Conservation (phyloP, 768 basidiomycete species). For the Podaxis mareebaensis region DNA sequence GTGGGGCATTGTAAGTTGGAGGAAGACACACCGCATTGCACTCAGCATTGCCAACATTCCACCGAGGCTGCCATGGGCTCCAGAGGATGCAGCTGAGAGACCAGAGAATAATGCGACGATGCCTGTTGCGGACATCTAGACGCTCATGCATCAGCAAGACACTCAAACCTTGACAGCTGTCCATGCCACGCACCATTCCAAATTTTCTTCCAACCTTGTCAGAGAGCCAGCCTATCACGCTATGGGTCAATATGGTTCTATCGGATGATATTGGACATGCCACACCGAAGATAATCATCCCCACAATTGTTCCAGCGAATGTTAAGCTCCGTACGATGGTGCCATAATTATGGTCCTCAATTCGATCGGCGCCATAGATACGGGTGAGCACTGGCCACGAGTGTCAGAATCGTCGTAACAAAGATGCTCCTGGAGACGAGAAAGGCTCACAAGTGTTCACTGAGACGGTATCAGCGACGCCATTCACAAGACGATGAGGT, state of each 20-base stretch:
- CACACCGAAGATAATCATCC: slow-evolving; percentile 76
- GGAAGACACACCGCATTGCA: slow-evolving; percentile 62
- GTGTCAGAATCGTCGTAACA: not conserved
- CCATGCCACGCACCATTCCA: slow-evolving; percentile 66
- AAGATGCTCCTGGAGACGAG: not conserved
- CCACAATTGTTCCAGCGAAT: slow-evolving; percentile 87
- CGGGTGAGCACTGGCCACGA: slow-evolving; percentile 57
- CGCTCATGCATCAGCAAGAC: slow-evolving; percentile 18
- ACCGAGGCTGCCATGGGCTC: slow-evolving; percentile 66
- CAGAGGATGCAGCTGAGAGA: slow-evolving; percentile 80
- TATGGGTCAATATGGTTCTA: not conserved
- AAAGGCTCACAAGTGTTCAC: slow-evolving; percentile 64
- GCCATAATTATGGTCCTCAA: slow-evolving; percentile 58
- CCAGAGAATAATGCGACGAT: slow-evolving; percentile 86
- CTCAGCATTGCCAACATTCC: slow-evolving; percentile 79
- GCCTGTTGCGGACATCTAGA: slow-evolving; percentile 74
- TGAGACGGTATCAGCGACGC: slow-evolving; percentile 25
- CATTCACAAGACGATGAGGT: slow-evolving; percentile 4
- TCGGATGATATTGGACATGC: not conserved
- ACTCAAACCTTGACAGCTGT: not conserved
- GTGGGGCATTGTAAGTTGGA: not conserved
- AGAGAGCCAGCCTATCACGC: slow-evolving; percentile 58
- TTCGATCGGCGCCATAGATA: slow-evolving; percentile 61
- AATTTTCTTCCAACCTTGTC: slow-evolving; percentile 88
- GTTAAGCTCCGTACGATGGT: slow-evolving; percentile 65